Evolutionary conservation across 2,329 filamentous ascomycete species (phyloP), one percentile per base, ranked within the genome.

Genomic region (Torrubiella hemipterigena): DNA sequence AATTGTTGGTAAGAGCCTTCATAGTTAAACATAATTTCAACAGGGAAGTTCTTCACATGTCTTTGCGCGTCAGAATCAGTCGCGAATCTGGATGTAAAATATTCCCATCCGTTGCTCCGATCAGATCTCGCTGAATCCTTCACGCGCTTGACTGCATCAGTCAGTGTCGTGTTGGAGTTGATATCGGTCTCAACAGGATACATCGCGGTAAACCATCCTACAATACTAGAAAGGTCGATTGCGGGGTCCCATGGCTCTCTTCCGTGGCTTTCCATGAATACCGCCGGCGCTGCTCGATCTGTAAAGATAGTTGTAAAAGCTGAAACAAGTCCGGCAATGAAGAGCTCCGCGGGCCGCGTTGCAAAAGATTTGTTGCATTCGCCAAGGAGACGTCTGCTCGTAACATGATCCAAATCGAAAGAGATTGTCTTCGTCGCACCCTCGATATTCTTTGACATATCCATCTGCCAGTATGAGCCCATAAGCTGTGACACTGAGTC

Each of bases 201-300:
- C 9, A 59, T 43, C 0, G 50, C 51, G 0, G 56, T 58, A 36
- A 59, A 59, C 56, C 56, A 60, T 6, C 55, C 56, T 0, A 59
- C 48, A 0, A 52, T 53, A 6, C 48, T 34, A 0, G 52, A 51
- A 3, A 52, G n/a, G 33, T 58, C 47, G 3, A 54, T n/a, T n/a
- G n/a, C n/a, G 11, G 12, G 37, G 1, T 37, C 34, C 46, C 47
- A 54, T 0, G 45, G 27, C 23, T 60, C 54, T 6, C 56, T 40
- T 2, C 55, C 56, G 19, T 59, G 56, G 0, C 49, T 51, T 33
- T 59, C 56, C 2, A 38, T 45, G 24, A 51, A 56, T 0, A 59
- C 27, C 1, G 45, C 36, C 0, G 55, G 54, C 0, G 38, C 26
- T 1, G 36, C 22, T 1, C 51, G 44, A 21, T 54, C 47, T 0